Evolutionary conservation across 345 rosid genomes (phyloP).

Genomic region (Eutrema yunnanense): DNA sequence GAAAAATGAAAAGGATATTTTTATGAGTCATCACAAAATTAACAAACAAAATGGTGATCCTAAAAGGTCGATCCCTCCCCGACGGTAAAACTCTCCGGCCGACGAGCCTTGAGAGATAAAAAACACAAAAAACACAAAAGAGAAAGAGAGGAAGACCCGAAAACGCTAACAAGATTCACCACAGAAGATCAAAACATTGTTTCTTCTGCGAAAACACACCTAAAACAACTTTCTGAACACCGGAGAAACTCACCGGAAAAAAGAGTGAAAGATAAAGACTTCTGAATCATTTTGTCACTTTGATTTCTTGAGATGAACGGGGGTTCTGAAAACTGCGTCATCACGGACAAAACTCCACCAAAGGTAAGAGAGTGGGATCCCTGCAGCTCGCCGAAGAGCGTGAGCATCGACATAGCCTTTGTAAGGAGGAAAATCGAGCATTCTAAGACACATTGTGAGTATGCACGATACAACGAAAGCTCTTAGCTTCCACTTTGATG

Average conservation of each 20-base stretch:
- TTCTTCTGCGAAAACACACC: conserved; percentile 27
- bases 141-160: conserved; percentile 8
- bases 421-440: conserved; percentile 72
- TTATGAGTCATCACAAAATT: not conserved
- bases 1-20: not conserved
- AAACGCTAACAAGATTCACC: conserved; percentile 20
- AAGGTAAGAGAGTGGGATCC: conserved; percentile 65
- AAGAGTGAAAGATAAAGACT: not conserved
- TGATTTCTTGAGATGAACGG: conserved; percentile 49
- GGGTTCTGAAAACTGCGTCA: conserved; percentile 67
- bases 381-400: conserved; percentile 63
- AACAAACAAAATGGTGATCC: conserved; percentile 4
- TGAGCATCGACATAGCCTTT: conserved; percentile 75
- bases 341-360: conserved; percentile 92
- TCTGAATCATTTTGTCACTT: conserved; percentile 29
- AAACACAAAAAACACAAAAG: not conserved
- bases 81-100: conserved; percentile 30
- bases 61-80: conserved; percentile 21
- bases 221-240: conserved; percentile 29
- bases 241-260: conserved; percentile 33
- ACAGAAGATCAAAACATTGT: conserved; percentile 20
- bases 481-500: conserved; percentile 79
- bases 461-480: conserved; percentile 43
- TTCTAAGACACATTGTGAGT: conserved; percentile 49
- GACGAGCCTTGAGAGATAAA: conserved; percentile 26